Evolutionary conservation across 2,329 filamentous ascomycete genomes (phyloP).

Genomic region (Ampelomyces quisqualis): DNA sequence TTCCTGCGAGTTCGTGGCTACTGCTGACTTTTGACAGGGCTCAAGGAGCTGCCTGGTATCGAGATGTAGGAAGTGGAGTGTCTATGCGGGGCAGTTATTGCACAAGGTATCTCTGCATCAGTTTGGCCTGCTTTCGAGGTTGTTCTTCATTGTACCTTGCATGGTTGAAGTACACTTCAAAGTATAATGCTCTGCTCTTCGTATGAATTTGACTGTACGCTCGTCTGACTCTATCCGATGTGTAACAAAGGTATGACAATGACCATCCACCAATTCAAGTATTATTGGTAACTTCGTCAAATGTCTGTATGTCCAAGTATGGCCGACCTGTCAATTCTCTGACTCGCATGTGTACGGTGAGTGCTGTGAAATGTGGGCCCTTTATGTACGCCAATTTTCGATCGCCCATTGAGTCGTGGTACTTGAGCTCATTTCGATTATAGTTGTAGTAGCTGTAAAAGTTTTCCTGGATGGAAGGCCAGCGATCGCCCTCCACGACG

Average conservation of each 20-base stretch:
- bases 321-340: not conserved
- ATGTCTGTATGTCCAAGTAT: conserved; percentile 1
- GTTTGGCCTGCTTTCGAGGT: too few relatives aligned
- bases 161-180: too few relatives aligned
- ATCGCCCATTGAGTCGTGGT: conserved; percentile 4
- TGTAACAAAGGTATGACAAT: too few relatives aligned
- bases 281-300: not conserved
- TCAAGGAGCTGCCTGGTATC: conserved; percentile 7
- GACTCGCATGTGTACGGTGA: conserved; percentile 4
- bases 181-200: too few relatives aligned
- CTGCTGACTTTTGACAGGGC: conserved; percentile 4
- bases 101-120: too few relatives aligned
- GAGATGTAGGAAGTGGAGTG: too few relatives aligned
- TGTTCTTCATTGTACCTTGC: too few relatives aligned
- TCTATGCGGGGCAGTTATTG: too few relatives aligned
- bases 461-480: conserved; percentile 1
- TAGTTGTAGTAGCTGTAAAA: conserved; percentile 6
- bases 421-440: conserved; percentile 1
- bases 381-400: not conserved
- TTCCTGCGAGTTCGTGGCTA: too few relatives aligned
- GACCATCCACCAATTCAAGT: not conserved
- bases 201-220: too few relatives aligned
- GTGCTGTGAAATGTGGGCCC: not conserved
- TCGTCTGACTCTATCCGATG: too few relatives aligned
- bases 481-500: conserved; percentile 1